Conservation (phyloP, 2,329 filamentous ascomycete genomes). For the Aspergillus oerlinghausenensis region DNA sequence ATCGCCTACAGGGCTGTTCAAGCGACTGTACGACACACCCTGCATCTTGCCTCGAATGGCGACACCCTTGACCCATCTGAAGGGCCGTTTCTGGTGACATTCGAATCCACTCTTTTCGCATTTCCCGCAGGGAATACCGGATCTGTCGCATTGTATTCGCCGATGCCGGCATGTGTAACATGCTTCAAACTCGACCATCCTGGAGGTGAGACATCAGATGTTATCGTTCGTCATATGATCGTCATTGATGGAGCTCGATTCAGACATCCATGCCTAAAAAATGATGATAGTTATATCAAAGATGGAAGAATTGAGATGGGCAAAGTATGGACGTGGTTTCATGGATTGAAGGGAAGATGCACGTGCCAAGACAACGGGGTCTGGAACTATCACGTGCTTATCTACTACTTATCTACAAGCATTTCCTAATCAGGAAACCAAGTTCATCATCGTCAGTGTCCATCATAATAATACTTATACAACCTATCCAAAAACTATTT, state of each 20-base stretch:
- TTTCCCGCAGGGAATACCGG: constrained; percentile 22
- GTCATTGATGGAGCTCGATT: too few species aligned
- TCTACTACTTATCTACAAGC: neutral
- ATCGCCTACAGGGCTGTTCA: constrained; percentile 13
- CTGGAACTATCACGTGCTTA: neutral
- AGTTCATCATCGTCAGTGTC: neutral
- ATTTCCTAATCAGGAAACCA: neutral
- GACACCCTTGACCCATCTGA: constrained; percentile 29
- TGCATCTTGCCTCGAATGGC: constrained; percentile 20
- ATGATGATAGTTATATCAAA: too few species aligned
- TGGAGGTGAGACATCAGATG: neutral
- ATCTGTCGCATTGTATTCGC: constrained; percentile 27
- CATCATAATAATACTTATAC: neutral
- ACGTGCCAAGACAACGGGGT: neutral
- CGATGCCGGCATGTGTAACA: constrained; percentile 30
- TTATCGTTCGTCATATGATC: too few species aligned
- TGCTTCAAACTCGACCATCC: constrained; percentile 1
- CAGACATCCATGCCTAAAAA: too few species aligned
- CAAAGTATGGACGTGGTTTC: too few species aligned
- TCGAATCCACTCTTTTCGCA: constrained; percentile 27
- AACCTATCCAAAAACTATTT: neutral
- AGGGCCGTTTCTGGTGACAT: constrained; percentile 24
- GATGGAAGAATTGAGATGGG: too few species aligned
- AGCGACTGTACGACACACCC: neutral
- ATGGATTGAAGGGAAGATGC: neutral